Evolutionary conservation across 2,329 filamentous ascomycete species (phyloP).

Genomic region (Neopestalotiopsis clavispora): DNA sequence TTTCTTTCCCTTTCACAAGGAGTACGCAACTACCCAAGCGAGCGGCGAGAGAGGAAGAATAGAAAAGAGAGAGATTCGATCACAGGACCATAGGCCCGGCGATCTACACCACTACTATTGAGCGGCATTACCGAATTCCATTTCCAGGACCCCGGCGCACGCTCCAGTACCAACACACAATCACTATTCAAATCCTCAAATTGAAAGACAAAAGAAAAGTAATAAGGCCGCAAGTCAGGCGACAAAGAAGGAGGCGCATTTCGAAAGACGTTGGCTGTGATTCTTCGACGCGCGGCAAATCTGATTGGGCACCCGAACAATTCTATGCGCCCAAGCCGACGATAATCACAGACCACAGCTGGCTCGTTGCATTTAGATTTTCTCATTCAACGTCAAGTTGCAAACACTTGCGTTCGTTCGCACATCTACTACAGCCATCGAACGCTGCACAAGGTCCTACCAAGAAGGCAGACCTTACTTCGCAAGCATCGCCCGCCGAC

Average conservation of each 20-base stretch:
- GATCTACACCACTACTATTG: not conserved
- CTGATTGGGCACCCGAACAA: not conserved
- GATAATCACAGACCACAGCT: not conserved
- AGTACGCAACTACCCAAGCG: not conserved
- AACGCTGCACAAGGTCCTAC: not conserved
- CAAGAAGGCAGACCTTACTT: not conserved
- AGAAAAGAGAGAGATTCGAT: not conserved
- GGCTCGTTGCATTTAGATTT: not conserved
- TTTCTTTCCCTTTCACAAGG: not conserved
- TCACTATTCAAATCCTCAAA: not conserved
- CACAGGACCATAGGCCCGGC: not conserved
- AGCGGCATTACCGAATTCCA: not conserved
- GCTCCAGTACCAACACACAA: not conserved
- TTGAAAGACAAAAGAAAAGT: not conserved
- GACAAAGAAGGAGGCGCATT: not conserved
- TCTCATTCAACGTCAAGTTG: not conserved
- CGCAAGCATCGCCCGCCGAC: not conserved
- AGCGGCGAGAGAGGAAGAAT: not conserved
- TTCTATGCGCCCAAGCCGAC: not conserved
- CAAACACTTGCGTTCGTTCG: not conserved
- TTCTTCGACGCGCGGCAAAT: not conserved
- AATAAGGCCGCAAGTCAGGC: slow-evolving; percentile 1
- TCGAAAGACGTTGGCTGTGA: not conserved
- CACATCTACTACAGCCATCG: not conserved
- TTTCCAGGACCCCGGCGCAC: not conserved